Conservation (phyloP, 805 yeast genomes). For the Candida boidinii region DNA sequence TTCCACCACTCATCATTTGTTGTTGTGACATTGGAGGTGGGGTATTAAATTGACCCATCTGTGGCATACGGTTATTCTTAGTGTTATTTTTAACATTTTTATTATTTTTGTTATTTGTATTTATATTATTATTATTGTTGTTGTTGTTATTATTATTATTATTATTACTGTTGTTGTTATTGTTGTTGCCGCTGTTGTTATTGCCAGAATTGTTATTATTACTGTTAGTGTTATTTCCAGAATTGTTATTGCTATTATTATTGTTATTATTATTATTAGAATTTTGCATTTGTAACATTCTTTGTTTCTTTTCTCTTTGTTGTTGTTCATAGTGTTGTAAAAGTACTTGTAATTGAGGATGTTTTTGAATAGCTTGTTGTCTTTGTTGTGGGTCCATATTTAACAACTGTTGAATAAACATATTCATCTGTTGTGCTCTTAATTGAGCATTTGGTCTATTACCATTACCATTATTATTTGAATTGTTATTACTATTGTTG, state of each 20-base stretch:
- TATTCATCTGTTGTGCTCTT: slow-evolving; percentile 14
- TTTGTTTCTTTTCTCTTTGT: slow-evolving; percentile 15
- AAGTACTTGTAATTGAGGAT: slow-evolving; percentile 25
- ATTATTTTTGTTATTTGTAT: too few species aligned
- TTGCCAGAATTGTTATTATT: slow-evolving; percentile 5
- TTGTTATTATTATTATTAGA: too few species aligned
- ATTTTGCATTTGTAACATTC: slow-evolving; percentile 5
- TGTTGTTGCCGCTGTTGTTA: slow-evolving; percentile 6
- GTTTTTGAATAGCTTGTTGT: slow-evolving; percentile 20
- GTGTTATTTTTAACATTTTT: too few species aligned
- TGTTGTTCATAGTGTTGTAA: slow-evolving; percentile 27
- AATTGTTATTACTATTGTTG: too few species aligned
- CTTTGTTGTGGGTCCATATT: slow-evolving; percentile 27
- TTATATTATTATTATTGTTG: too few species aligned
- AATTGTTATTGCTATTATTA: slow-evolving; percentile 1
- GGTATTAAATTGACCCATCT: too few species aligned
- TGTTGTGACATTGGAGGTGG: too few species aligned
- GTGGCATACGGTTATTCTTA: too few species aligned
- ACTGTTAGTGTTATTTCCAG: slow-evolving; percentile 11
- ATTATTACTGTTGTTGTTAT: slow-evolving; percentile 1
- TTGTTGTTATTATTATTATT: too few species aligned
- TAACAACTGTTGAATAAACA: slow-evolving; percentile 25
- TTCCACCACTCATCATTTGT: too few species aligned
- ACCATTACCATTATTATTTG: too few species aligned
- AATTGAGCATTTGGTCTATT: too few species aligned